Base-by-base conservation (phyloP, 2,329 filamentous ascomycete genomes). In the Truncatella angustata region DNA sequence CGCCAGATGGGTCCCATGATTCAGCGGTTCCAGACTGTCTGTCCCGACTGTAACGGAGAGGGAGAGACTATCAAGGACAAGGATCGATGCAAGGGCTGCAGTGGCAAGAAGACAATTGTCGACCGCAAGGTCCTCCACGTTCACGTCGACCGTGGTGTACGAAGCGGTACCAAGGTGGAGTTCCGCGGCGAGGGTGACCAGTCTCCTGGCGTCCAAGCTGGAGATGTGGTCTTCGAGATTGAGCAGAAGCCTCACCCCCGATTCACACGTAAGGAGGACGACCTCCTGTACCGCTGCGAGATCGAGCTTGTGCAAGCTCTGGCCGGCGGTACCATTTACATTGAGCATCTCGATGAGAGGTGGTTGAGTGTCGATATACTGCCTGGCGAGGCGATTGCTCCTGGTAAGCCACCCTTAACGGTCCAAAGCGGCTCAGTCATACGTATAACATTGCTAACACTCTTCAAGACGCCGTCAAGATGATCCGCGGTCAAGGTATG, bases 1-100 rank as follows among this genome's bases (percentile, higher is more conserved):
- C 89, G 95, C 70, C 94, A 99, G 76, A 97, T 99, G 92, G 94
- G 94, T 48, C 94, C 94, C 54, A 99, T 99, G 94, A 97, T 99
- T 63, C 95, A 99, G 78, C 90, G 94, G 53, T 99, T 99, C 85
- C 94, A 99, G 81, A 97, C 93, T 26, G 92, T 97, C 64, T 99
- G 94, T 82, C 90, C 92, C 24, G 95, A 99, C 76, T 99, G 94
- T 72, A 93, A 94, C 63, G 95, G 95, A 58, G 94, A 99, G 73
- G 93, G 94, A 55, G 94, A 99, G 78, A 91, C 88, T 60, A 93
- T 99, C 72, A 91, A 90, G 68, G 93, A 97, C 61, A 95, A 95
- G 80, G 94, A 99, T 72, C 88, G 91, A 66, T 99, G 94, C 88
- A 97, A 97, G 85, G 82, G 84, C 69, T 99, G 94, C 78, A 85